Conservation (phyloP, 2,329 filamentous ascomycete species). For the Pseudogymnoascus sp. region DNA sequence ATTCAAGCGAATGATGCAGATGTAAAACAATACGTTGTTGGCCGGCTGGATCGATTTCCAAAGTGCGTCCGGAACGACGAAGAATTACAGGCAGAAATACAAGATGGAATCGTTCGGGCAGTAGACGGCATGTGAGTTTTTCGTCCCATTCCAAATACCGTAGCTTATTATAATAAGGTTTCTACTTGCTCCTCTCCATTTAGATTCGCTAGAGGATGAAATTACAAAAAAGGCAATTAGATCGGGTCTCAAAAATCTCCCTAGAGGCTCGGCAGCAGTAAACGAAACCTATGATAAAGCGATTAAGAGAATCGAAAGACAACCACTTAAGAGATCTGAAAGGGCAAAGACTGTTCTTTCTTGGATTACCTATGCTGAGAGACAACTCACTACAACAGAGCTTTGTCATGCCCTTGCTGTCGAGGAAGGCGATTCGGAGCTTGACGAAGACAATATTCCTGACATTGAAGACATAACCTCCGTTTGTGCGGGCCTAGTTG, state of each 20-base stretch:
- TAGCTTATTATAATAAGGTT: background rate
- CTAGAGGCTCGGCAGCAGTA: background rate
- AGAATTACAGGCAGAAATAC: background rate
- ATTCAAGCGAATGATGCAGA: background rate
- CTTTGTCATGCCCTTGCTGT: background rate
- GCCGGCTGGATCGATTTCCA: background rate
- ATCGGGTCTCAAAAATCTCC: background rate
- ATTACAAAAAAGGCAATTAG: background rate
- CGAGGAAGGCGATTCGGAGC: background rate
- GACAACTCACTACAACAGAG: background rate
- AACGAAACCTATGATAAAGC: background rate
- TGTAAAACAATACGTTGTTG: background rate
- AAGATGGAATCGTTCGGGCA: background rate
- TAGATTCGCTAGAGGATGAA: background rate
- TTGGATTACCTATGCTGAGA: background rate
- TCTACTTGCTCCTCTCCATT: background rate
- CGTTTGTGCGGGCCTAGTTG: conserved; percentile 20
- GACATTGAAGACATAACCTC: conserved; percentile 17
- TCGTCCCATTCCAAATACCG: background rate
- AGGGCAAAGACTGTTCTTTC: background rate
- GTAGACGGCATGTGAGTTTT: background rate
- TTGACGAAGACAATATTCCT: background rate
- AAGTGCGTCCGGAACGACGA: background rate
- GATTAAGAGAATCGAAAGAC: background rate
- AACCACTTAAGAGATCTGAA: background rate